A percentile compares a stretch with the other conserved stretches of the same genome.
Evolutionary conservation across 345 rosid species (phyloP).

Genomic region (thale cress (Arabidopsis thaliana)): DNA sequence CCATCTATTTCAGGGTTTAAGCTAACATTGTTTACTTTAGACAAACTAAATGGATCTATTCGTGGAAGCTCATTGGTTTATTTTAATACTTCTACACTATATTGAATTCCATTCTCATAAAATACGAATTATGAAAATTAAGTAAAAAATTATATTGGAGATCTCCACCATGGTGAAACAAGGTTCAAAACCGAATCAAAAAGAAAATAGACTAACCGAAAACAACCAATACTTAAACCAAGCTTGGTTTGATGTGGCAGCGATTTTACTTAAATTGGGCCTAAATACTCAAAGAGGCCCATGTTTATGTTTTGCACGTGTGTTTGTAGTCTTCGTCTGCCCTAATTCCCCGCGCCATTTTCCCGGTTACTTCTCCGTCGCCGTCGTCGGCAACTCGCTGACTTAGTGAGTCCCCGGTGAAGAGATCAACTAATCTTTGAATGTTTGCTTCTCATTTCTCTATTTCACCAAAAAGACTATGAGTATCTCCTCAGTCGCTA

Average conservation of each 20-base stretch:
- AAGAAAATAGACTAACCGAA: not conserved
- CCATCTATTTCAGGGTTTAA: too few relatives aligned
- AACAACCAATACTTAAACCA: not conserved
- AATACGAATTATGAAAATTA: not conserved
- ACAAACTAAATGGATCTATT: not conserved
- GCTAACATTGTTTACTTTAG: not conserved
- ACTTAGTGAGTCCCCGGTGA: conserved; percentile 13
- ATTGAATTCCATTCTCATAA: not conserved
- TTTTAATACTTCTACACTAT: not conserved
- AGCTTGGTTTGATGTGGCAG: not conserved
- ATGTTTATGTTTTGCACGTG: not conserved
- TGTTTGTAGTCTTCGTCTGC: conserved; percentile 8
- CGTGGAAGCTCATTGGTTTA: not conserved
- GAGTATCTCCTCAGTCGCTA: conserved; percentile 34
- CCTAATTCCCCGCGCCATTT: conserved; percentile 17
- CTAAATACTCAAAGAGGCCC: conserved; percentile 14
- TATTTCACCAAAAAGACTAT: not conserved
- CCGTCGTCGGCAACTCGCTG: conserved; percentile 1
- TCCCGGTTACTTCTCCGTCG: conserved; percentile 26
- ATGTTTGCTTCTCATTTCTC: not conserved
- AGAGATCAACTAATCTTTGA: not conserved
- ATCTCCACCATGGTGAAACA: not conserved
- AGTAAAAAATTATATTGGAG: not conserved
- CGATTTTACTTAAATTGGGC: not conserved
- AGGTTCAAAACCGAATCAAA: not conserved